Conservation (phyloP, 2,329 filamentous ascomycete genomes). For the Neoarthrinium moseri region DNA sequence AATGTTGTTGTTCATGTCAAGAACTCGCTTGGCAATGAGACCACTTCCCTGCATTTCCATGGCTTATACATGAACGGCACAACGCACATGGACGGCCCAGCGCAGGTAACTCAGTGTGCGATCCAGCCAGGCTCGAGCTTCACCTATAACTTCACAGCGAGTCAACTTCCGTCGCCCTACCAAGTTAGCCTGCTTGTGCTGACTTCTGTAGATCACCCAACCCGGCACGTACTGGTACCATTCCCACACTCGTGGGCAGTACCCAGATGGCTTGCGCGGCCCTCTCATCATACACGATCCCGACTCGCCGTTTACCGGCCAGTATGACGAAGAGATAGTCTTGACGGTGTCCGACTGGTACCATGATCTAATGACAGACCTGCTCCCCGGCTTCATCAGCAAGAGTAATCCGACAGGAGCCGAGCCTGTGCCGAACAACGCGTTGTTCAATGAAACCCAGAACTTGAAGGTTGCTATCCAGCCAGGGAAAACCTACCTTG, state of each 20-base stretch:
- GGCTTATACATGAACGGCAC: conserved; percentile 69
- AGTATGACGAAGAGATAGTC: conserved; percentile 62
- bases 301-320: conserved; percentile 51
- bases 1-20: conserved; percentile 55
- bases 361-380: conserved; percentile 52
- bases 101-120: conserved; percentile 64
- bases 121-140: conserved; percentile 65
- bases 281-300: conserved; percentile 65
- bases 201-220: conserved; percentile 50
- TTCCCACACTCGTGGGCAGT: conserved; percentile 65
- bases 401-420: conserved; percentile 56
- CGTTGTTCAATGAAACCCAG: conserved; percentile 70
- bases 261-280: conserved; percentile 67
- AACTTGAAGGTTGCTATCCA: conserved; percentile 58
- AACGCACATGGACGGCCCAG: conserved; percentile 69
- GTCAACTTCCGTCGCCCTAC: conserved; percentile 15
- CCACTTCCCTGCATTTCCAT: conserved; percentile 68
- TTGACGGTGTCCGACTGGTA: conserved; percentile 72
- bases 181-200: not conserved
- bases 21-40: conserved; percentile 61
- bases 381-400: conserved; percentile 49
- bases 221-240: conserved; percentile 81
- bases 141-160: conserved; percentile 68
- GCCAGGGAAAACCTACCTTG: conserved; percentile 69
- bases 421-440: conserved; percentile 66